Conservation (phyloP, 2,329 filamentous ascomycete species). For the Phialemonium atrogriseum region DNA sequence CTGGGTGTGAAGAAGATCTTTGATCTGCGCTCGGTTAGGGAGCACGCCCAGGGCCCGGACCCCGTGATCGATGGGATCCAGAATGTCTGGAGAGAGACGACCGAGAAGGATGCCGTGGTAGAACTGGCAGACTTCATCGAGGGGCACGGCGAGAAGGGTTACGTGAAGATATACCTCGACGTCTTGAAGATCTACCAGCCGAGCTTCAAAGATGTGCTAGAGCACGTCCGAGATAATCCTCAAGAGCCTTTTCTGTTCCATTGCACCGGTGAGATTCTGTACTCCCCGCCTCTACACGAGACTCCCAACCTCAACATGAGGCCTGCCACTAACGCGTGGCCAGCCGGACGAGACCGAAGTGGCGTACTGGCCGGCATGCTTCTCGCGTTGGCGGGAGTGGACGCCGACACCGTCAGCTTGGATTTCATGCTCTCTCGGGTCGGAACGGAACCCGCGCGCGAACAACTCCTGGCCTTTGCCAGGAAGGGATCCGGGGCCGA, state of each 20-base stretch:
- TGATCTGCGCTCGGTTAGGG: slow-evolving; percentile 38
- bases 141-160: slow-evolving; percentile 35
- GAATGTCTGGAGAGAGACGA: slow-evolving; percentile 31
- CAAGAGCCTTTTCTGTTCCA: slow-evolving; percentile 41
- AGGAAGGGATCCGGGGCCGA: slow-evolving; percentile 25
- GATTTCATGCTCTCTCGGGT: slow-evolving; percentile 49
- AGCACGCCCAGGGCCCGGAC: slow-evolving; percentile 34
- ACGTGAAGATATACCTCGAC: slow-evolving; percentile 37
- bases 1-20: slow-evolving; percentile 37
- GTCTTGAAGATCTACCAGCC: slow-evolving; percentile 33
- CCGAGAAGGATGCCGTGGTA: slow-evolving; percentile 27
- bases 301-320: too few species aligned
- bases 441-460: slow-evolving; percentile 41
- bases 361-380: slow-evolving; percentile 42
- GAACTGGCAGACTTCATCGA: slow-evolving; percentile 32
- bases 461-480: slow-evolving; percentile 35
- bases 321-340: slow-evolving; percentile 1
- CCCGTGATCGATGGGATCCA: slow-evolving; percentile 35
- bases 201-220: slow-evolving; percentile 24
- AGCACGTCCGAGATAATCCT: slow-evolving; percentile 37
- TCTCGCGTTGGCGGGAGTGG: slow-evolving; percentile 39
- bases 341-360: slow-evolving; percentile 47
- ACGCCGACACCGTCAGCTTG: slow-evolving; percentile 29
- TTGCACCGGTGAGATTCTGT: slow-evolving; percentile 37
- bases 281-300: neutral